Percentiles rank a stretch among this genome's conserved stretches.
Conservation (phyloP, 2,329 filamentous ascomycete genomes). For the Tolypocladium ophioglossoides region DNA sequence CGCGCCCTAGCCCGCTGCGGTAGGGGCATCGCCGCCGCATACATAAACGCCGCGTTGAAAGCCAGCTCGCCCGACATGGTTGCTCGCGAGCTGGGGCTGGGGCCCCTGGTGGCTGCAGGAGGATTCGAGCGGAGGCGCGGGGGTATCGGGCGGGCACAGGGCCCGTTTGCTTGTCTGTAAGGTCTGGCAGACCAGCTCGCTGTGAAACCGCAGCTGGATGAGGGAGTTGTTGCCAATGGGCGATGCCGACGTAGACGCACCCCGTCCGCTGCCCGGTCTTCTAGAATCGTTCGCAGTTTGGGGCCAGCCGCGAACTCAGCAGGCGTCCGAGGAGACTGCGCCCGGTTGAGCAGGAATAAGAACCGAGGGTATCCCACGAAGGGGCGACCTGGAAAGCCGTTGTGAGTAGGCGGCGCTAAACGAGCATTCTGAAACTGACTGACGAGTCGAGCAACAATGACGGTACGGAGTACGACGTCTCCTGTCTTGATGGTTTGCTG, state of each 20-base stretch:
- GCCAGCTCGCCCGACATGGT: conserved; percentile 1
- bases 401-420: too few relatives aligned
- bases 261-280: neutral
- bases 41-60: conserved; percentile 4
- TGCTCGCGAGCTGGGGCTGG: neutral
- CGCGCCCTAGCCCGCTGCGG: conserved; percentile 2
- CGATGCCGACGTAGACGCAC: neutral
- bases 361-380: too few relatives aligned
- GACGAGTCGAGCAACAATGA: neutral
- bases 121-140: neutral
- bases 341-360: neutral
- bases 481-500: neutral
- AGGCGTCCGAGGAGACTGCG: too few relatives aligned
- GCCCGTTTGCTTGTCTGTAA: neutral
- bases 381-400: too few relatives aligned
- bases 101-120: conserved; percentile 1
- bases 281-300: neutral
- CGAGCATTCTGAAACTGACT: neutral
- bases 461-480: too few relatives aligned
- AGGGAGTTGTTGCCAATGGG: neutral
- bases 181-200: neutral
- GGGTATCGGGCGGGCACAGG: neutral
- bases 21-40: conserved; percentile 15
- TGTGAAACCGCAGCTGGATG: neutral
- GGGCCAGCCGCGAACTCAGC: neutral